These are phyloP conservation scores for Microdochium nivale DNA, from an alignment of 2,329 filamentous ascomycete genomes.

Conservation along the genomic window DNA sequence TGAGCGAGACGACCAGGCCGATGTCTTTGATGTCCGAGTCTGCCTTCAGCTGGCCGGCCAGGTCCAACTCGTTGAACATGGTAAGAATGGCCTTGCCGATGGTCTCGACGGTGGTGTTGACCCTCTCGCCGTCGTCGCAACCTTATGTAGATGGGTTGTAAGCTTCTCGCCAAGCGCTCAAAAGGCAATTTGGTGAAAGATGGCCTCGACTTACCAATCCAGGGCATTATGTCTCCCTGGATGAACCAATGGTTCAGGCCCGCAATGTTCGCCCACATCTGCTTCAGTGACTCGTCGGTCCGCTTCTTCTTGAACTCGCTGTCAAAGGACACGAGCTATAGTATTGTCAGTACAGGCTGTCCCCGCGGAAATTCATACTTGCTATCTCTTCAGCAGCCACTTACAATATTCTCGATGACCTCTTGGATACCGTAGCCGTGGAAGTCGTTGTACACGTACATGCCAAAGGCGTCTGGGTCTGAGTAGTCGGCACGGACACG, in stretches of 20 bases:
- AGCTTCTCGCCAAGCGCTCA: not conserved
- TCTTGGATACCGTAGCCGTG: conserved; percentile 18
- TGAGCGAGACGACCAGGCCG: conserved; percentile 10
- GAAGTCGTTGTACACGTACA: conserved; percentile 21
- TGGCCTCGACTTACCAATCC: conserved; percentile 8
- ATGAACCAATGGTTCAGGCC: conserved; percentile 10
- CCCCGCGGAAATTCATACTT: too few relatives aligned
- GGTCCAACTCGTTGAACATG: conserved; percentile 12
- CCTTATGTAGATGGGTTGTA: conserved; percentile 2
- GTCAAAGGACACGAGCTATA: conserved; percentile 10
- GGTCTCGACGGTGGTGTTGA: conserved; percentile 5
- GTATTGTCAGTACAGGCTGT: too few relatives aligned
- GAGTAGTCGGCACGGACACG: conserved; percentile 9
- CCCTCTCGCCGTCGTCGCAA: conserved; percentile 5
- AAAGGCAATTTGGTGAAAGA: too few relatives aligned
- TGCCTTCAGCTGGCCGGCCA: conserved; percentile 7
- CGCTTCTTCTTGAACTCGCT: conserved; percentile 11
- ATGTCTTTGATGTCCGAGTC: conserved; percentile 12
- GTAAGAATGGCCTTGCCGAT: conserved; percentile 10
- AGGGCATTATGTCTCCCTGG: conserved; percentile 7
- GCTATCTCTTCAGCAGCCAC: too few relatives aligned
- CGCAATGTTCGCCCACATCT: conserved; percentile 13
- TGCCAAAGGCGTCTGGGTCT: conserved; percentile 17
- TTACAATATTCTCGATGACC: conserved; percentile 19
- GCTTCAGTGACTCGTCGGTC: conserved; percentile 8